Conservation (phyloP, 2,329 filamentous ascomycete genomes). For the Ophiostoma quercus region DNA sequence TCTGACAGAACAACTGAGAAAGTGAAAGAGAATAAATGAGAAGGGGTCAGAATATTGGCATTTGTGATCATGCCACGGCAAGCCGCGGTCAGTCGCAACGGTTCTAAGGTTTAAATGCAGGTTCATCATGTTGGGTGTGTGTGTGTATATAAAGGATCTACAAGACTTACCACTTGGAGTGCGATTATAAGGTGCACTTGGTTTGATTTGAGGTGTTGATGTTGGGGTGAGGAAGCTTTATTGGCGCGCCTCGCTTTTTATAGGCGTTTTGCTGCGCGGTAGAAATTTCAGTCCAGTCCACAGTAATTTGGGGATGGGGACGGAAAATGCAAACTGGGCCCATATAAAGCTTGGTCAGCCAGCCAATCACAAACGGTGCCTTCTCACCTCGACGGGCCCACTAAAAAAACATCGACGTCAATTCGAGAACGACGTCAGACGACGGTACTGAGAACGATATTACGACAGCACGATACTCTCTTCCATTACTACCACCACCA, state of each 20-base stretch:
- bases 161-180: constrained; percentile 13
- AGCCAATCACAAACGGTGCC: background rate
- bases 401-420: constrained; percentile 16
- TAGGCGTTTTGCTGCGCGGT: background rate
- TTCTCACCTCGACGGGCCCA: background rate
- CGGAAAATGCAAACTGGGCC: background rate
- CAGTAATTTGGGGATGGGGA: background rate
- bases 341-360: background rate
- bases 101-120: constrained; percentile 47
- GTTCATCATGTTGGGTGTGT: constrained; percentile 43
- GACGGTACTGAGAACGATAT: background rate
- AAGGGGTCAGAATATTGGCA: constrained; percentile 39
- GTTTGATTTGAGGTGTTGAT: background rate
- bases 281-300: constrained; percentile 1
- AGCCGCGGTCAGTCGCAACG: constrained; percentile 53
- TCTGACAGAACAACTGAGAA: background rate
- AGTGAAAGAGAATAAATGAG: background rate
- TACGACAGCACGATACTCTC: background rate
- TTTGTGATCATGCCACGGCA: constrained; percentile 49
- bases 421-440: background rate
- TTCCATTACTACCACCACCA: background rate
- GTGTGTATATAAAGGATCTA: background rate
- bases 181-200: background rate
- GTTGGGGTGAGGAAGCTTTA: too few species aligned
- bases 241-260: background rate